phyloP scores from a whole-genome alignment of 768 basidiomycete species.

The Neoboletus magnificus region DNA sequence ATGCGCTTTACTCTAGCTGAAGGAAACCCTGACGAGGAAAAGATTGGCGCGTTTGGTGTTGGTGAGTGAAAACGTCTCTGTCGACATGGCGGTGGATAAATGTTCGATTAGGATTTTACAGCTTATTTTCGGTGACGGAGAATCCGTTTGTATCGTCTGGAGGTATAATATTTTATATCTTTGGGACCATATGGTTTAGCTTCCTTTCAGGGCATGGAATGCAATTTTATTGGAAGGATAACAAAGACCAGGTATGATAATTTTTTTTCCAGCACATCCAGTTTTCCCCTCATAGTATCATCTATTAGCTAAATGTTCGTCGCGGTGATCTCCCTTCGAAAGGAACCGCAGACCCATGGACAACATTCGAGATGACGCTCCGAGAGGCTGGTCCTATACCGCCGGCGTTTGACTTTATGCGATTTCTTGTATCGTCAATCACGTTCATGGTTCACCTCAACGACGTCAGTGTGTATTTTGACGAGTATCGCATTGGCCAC shows the following conservation, averaged over 20 bases:
- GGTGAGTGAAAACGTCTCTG: constrained; percentile 7
- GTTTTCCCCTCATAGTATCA: constrained; percentile 1
- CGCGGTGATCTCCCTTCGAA: constrained; percentile 59
- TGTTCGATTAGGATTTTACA: constrained; percentile 58
- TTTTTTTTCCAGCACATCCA: not conserved
- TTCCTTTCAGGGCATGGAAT: constrained; percentile 70
- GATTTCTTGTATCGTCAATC: constrained; percentile 87
- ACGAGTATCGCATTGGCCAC: constrained; percentile 67
- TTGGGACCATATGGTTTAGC: not conserved
- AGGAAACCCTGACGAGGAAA: constrained; percentile 26
- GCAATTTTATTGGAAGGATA: constrained; percentile 96
- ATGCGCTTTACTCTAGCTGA: constrained; percentile 8
- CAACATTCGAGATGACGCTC: constrained; percentile 85
- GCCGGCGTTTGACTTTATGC: constrained; percentile 78
- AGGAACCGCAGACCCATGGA: constrained; percentile 54
- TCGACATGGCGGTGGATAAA: not conserved
- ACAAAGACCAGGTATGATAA: constrained; percentile 70
- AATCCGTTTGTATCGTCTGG: constrained; percentile 81
- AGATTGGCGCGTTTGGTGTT: constrained; percentile 26
- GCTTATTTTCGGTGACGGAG: constrained; percentile 79
- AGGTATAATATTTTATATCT: constrained; percentile 42
- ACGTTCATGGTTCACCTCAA: constrained; percentile 86
- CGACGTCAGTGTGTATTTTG: constrained; percentile 77
- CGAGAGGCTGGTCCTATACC: constrained; percentile 81
- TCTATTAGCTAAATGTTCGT: constrained; percentile 69